A percentile compares a stretch with the other conserved stretches of the same genome.
phyloP scores from a whole-genome alignment of 257 asterid genomes.

The Thymus quinquecostatus region DNA sequence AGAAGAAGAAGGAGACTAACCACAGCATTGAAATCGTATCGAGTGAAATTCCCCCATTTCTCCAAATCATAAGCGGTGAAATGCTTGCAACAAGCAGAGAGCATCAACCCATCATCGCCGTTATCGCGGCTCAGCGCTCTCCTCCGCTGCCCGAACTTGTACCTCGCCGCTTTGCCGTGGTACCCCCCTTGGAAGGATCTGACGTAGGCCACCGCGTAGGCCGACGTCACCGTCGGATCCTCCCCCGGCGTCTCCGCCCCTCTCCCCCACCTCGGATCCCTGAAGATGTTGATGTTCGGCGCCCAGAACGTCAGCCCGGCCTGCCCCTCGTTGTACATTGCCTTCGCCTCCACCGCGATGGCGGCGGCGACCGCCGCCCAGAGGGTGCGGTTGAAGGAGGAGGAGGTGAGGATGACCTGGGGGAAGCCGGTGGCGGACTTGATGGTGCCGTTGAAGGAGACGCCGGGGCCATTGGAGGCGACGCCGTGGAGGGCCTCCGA shows the following conservation, averaged over 20 bases:
- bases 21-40: slow-evolving; percentile 85
- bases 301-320: slow-evolving; percentile 96
- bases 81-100: slow-evolving; percentile 98
- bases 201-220: slow-evolving; percentile 72
- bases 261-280: slow-evolving; percentile 98
- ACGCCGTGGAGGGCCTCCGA: slow-evolving; percentile 95
- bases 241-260: slow-evolving; percentile 99
- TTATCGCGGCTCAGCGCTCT: slow-evolving; percentile 39
- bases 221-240: slow-evolving; percentile 79
- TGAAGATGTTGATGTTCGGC: slow-evolving; percentile 82
- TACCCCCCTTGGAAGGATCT: slow-evolving; percentile 61
- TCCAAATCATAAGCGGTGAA: slow-evolving; percentile 91
- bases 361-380: slow-evolving; percentile 71
- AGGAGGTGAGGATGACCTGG: slow-evolving; percentile 76
- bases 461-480: slow-evolving; percentile 81
- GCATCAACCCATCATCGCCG: slow-evolving; percentile 48
- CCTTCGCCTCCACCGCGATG: slow-evolving; percentile 75
- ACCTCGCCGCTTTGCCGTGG: neutral
- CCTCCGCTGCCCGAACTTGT: slow-evolving; percentile 29
- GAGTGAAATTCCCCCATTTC: slow-evolving; percentile 68
- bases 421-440: slow-evolving; percentile 77
- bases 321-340: slow-evolving; percentile 77
- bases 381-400: slow-evolving; percentile 70
- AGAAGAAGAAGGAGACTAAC: slow-evolving; percentile 34
- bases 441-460: slow-evolving; percentile 65